Base-by-base conservation (phyloP, 2,329 filamentous ascomycete species). In the Trichoderma sp. region DNA sequence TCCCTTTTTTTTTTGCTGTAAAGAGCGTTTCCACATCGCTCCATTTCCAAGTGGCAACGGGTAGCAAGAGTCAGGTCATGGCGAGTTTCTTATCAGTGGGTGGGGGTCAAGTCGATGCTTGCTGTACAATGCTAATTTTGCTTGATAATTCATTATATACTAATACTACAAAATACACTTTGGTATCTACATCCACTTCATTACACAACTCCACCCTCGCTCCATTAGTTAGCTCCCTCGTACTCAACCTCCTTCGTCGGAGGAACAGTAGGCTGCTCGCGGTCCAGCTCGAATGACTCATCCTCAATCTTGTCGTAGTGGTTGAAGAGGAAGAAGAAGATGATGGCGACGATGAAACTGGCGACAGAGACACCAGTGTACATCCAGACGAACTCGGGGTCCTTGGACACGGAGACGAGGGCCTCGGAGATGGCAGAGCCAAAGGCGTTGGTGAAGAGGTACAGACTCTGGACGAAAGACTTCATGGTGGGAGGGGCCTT, bases 401-500 rank as follows among this genome's bases (percentile, higher is more conserved):
- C 87, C 68, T 84, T 84, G 7, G 87, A 85, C 3, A 79, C 77
- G 11, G 89, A 87, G 1, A 87, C 84, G 14, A 92, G 79, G 2
- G 89, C 85, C 72, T 89, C 86, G 2, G 86, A 87, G 26, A 93
- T 79, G 37, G 85, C 86, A 2, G 86, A 83, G 3, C 86, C 86
- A 55, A 87, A 82, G 3, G 87, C 88, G 56, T 81, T 86, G 49
- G 86, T 89, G 70, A 90, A 82, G 68, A 89, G 81, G 73, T 86
- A 89, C n/a, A 90, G 75, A 14, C 84, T 83, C 76, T 84, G 84
- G 34, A 87, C 81, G 81, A 87, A 87, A 0, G 86, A 87, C 76
- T 89, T 87, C 89, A 92, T 91, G 76, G 83, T 87, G 52, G 85
- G 85, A 2, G 90, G 90, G 0, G 90, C 90, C 78, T 92, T 91